Conservation (phyloP, 1,284 basidiomycete species). For the Ceratobasidium papillatum region DNA sequence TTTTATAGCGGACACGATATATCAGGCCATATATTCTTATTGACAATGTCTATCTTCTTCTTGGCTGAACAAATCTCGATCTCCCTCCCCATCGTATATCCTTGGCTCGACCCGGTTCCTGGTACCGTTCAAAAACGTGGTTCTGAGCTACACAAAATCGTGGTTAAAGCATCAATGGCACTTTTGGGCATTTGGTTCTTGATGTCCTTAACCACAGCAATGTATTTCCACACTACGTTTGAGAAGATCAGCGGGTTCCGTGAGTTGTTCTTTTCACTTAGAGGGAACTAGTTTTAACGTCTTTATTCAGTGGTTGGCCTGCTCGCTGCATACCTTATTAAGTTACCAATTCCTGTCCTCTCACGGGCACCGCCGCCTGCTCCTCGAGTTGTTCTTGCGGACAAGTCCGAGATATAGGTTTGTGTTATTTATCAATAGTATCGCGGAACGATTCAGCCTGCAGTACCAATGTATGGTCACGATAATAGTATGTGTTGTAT, state of each 20-base stretch:
- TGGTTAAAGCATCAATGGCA: constrained; percentile 57
- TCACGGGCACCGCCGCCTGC: constrained; percentile 27
- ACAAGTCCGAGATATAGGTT: constrained; percentile 25
- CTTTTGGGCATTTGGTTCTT: constrained; percentile 77
- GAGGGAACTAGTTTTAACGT: background rate
- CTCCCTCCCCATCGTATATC: constrained; percentile 57
- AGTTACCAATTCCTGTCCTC: constrained; percentile 13
- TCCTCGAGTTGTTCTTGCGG: constrained; percentile 12
- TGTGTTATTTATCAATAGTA: background rate
- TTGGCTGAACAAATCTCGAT: constrained; percentile 76
- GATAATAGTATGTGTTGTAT: background rate
- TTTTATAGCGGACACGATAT: constrained; percentile 89
- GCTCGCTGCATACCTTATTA: constrained; percentile 12
- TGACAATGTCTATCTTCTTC: constrained; percentile 84
- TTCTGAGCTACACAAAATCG: constrained; percentile 55
- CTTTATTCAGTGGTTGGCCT: constrained; percentile 6
- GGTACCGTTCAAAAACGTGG: constrained; percentile 13
- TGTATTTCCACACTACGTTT: constrained; percentile 89
- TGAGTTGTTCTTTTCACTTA: constrained; percentile 55
- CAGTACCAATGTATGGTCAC: background rate
- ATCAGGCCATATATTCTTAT: constrained; percentile 92
- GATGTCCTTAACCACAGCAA: constrained; percentile 79
- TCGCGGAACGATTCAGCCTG: background rate
- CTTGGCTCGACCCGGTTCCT: constrained; percentile 41
- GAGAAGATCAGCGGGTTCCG: constrained; percentile 89